Percentiles rank a stretch among this genome's conserved stretches.
Conservation (phyloP, 352 stramenopile genomes). For the Phytophthora hibernalis region DNA sequence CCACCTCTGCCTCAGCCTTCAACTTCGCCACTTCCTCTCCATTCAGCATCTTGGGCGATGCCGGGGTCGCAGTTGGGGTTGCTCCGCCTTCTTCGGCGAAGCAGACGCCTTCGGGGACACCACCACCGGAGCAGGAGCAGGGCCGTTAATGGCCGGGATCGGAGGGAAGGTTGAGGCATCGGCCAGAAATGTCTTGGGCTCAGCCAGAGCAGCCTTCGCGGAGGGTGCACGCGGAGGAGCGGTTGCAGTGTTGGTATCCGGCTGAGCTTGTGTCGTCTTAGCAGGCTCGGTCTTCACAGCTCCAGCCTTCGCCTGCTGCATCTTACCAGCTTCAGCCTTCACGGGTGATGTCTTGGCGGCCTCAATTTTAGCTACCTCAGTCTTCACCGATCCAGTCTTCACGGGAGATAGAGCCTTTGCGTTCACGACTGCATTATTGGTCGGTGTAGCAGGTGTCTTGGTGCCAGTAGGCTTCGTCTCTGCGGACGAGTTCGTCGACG, state of each 20-base stretch:
- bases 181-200: conserved; percentile 30
- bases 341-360: conserved; percentile 6
- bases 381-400: conserved; percentile 9
- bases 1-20: conserved; percentile 42
- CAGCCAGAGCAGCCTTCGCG: conserved; percentile 2
- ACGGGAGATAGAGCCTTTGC: not conserved
- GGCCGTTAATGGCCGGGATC: conserved; percentile 24
- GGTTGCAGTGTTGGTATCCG: conserved; percentile 3
- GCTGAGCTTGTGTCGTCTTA: not conserved
- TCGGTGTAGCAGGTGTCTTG: conserved; percentile 13
- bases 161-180: conserved; percentile 36
- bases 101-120: conserved; percentile 21
- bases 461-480: conserved; percentile 13
- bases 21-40: conserved; percentile 38
- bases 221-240: conserved; percentile 3
- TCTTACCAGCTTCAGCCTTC: conserved; percentile 2
- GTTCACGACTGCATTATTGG: conserved; percentile 16
- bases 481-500: not conserved
- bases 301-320: conserved; percentile 1
- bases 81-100: conserved; percentile 12
- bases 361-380: conserved; percentile 4
- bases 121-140: conserved; percentile 24
- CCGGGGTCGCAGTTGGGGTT: conserved; percentile 7
- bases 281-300: not conserved
- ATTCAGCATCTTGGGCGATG: conserved; percentile 30